Conservation (phyloP, 2,329 filamentous ascomycete genomes). For the Diaporthe amygdali region DNA sequence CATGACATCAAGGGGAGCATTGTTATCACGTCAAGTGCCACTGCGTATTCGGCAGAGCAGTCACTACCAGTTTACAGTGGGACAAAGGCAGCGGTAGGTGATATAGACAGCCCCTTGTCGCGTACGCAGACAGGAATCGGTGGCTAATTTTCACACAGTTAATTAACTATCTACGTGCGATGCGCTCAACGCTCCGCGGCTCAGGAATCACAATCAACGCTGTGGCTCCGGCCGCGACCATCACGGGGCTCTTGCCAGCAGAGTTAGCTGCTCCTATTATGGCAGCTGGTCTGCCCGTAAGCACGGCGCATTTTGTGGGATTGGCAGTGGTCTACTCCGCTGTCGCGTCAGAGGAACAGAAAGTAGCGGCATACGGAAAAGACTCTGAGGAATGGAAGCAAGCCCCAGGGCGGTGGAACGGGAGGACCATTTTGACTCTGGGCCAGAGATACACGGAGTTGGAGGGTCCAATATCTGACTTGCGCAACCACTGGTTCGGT, state of each 20-base stretch:
- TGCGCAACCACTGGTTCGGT: constrained; percentile 38
- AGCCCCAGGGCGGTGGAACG: constrained; percentile 39
- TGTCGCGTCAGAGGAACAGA: constrained; percentile 34
- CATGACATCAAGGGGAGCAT: constrained; percentile 36
- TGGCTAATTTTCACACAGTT: neutral
- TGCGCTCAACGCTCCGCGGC: constrained; percentile 33
- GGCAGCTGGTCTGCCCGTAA: constrained; percentile 37
- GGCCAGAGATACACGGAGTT: constrained; percentile 42
- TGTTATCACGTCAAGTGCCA: constrained; percentile 43
- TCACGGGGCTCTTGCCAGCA: constrained; percentile 35
- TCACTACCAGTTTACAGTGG: constrained; percentile 39
- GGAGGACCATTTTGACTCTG: constrained; percentile 38
- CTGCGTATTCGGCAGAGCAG: constrained; percentile 43
- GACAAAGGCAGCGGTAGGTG: constrained; percentile 30
- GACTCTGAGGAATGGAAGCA: constrained; percentile 30
- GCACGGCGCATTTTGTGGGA: constrained; percentile 38
- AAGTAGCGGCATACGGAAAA: constrained; percentile 42
- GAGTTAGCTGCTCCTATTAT: constrained; percentile 38
- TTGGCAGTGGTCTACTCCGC: constrained; percentile 44
- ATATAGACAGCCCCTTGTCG: neutral
- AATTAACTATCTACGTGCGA: constrained; percentile 33
- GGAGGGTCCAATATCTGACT: constrained; percentile 34
- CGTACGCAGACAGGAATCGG: constrained; percentile 1
- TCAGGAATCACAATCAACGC: constrained; percentile 43
- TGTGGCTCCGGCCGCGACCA: constrained; percentile 43